Conservation (phyloP, 2,329 filamentous ascomycete genomes). For the Rutstroemia sp. region DNA sequence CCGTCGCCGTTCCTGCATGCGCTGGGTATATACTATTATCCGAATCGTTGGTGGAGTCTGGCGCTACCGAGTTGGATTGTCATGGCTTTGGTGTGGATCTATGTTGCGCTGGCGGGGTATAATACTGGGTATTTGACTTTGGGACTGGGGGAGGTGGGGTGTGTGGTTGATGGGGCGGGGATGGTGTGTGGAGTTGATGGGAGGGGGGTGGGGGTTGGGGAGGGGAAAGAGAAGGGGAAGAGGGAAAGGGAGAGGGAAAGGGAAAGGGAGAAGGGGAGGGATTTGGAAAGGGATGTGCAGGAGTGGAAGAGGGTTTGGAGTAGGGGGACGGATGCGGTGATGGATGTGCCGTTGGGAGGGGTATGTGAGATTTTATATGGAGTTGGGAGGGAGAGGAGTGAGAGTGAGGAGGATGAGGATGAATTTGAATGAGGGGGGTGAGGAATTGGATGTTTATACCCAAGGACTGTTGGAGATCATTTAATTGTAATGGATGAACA, state of each 20-base stretch:
- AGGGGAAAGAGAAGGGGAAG: slow-evolving; percentile 32
- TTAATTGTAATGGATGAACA: neutral
- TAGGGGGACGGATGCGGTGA: slow-evolving; percentile 88
- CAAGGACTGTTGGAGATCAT: neutral
- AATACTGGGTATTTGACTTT: slow-evolving; percentile 86
- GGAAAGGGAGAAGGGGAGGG: slow-evolving; percentile 25
- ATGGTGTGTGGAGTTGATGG: slow-evolving; percentile 77
- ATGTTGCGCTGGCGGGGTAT: slow-evolving; percentile 83
- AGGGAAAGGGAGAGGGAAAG: slow-evolving; percentile 11
- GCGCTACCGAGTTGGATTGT: slow-evolving; percentile 88
- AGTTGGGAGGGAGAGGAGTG: slow-evolving; percentile 33
- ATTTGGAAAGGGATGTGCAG: slow-evolving; percentile 15
- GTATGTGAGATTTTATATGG: slow-evolving; percentile 94
- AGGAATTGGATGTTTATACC: neutral
- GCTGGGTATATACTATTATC: slow-evolving; percentile 93
- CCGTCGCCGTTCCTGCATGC: slow-evolving; percentile 87
- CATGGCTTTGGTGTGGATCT: slow-evolving; percentile 84
- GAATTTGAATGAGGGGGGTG: neutral
- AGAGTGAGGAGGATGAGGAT: neutral
- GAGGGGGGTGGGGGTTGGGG: slow-evolving; percentile 40
- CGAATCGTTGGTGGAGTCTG: slow-evolving; percentile 94
- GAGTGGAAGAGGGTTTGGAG: slow-evolving; percentile 85
- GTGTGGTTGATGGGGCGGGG: slow-evolving; percentile 83
- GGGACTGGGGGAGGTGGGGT: slow-evolving; percentile 72
- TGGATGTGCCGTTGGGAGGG: slow-evolving; percentile 92